A percentile compares a stretch with the other conserved stretches of the same genome.
phyloP scores from a whole-genome alignment of 805 yeast species.

The Yamadazyma endophytica region DNA sequence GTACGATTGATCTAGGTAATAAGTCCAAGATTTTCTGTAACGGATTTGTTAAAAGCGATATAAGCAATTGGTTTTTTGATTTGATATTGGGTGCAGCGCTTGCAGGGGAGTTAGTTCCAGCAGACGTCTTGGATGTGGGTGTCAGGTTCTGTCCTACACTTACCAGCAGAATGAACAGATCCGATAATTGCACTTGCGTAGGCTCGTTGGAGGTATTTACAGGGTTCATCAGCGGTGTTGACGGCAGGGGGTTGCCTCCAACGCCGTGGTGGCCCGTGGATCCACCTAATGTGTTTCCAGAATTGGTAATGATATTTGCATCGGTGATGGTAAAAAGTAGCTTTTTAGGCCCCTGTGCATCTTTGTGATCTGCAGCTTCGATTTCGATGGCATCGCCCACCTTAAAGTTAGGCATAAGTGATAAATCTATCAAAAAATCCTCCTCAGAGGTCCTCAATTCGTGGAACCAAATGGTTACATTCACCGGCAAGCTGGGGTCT shows the following conservation, averaged over 20 bases:
- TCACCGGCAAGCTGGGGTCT: conserved; percentile 25
- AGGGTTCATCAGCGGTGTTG: too few species aligned
- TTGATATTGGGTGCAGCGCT: too few species aligned
- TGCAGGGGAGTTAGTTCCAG: background rate
- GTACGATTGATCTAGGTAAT: conserved; percentile 63
- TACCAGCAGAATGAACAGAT: too few species aligned
- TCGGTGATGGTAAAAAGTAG: conserved; percentile 14
- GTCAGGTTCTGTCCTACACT: background rate
- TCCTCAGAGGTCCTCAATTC: conserved; percentile 57
- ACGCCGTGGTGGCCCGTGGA: too few species aligned
- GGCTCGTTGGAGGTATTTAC: too few species aligned
- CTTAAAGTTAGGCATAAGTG: conserved; percentile 55
- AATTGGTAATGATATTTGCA: conserved; percentile 10
- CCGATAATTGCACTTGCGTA: too few species aligned
- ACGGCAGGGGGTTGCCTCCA: too few species aligned
- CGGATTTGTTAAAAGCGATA: conserved; percentile 59
- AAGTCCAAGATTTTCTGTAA: conserved; percentile 59
- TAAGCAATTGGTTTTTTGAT: conserved; percentile 26
- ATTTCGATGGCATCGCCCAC: conserved; percentile 79
- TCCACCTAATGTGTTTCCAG: too few species aligned
- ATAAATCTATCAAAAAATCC: conserved; percentile 60
- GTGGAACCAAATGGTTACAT: conserved; percentile 58
- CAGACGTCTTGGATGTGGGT: background rate
- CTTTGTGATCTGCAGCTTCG: conserved; percentile 37
- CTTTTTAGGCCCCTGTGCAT: conserved; percentile 9